phyloP scores from a whole-genome alignment of 108 stramenopile genomes.

The Epipyxis sp. region DNA sequence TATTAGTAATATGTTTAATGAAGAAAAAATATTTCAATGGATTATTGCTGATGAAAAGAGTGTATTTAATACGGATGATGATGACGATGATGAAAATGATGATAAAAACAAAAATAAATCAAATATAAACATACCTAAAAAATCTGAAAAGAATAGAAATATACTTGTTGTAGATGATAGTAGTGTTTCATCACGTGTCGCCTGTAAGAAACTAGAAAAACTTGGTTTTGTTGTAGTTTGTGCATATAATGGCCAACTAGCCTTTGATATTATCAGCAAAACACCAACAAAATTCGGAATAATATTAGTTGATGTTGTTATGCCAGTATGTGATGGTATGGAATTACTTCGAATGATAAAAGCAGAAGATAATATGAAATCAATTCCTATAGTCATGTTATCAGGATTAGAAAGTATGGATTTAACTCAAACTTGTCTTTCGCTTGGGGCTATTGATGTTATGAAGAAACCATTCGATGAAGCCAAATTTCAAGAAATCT shows the following conservation, averaged over 20 bases:
- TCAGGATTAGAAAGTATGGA: constrained; percentile 7
- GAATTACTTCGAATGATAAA: background rate
- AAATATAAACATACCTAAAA: background rate
- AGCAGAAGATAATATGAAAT: background rate
- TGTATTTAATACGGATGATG: too few relatives aligned
- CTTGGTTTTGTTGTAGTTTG: background rate
- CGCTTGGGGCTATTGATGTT: background rate
- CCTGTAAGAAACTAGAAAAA: background rate
- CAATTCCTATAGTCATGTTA: background rate
- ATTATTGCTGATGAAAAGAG: too few relatives aligned
- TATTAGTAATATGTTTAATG: too few relatives aligned
- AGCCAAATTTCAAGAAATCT: background rate
- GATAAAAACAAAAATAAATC: too few relatives aligned
- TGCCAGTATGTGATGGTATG: constrained; percentile 10
- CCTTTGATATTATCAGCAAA: background rate
- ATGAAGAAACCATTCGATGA: constrained; percentile 17
- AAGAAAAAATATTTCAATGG: too few relatives aligned
- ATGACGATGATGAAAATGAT: too few relatives aligned
- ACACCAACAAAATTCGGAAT: background rate
- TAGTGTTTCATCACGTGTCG: background rate
- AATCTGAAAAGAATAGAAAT: background rate
- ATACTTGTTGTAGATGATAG: background rate
- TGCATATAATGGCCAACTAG: constrained; percentile 1
- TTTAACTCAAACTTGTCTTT: background rate
- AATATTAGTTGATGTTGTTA: background rate